These are phyloP conservation scores for Pholiota adiposa DNA, from an alignment of 1,284 basidiomycete species.

Conservation along the genomic window DNA sequence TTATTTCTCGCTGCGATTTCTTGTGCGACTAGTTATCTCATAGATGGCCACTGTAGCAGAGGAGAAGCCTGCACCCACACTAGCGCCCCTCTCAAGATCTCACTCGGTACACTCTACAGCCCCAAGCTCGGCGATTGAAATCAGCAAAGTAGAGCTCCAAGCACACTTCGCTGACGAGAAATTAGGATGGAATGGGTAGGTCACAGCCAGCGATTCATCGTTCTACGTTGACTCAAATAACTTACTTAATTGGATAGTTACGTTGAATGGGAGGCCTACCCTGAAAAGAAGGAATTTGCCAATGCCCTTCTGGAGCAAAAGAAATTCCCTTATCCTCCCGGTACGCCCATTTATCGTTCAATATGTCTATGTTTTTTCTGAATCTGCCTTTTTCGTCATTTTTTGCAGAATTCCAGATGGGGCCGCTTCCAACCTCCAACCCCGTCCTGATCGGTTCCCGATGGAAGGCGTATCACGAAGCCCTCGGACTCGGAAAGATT, in stretches of 20 bases:
- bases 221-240: background rate
- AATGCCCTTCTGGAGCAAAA: slow-evolving; percentile 11
- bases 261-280: slow-evolving; percentile 16
- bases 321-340: slow-evolving; percentile 14
- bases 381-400: background rate
- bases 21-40: background rate
- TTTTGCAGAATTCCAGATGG: slow-evolving; percentile 14
- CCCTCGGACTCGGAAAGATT: slow-evolving; percentile 13
- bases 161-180: slow-evolving; percentile 6
- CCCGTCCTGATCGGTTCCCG: slow-evolving; percentile 13
- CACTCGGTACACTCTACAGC: background rate
- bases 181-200: slow-evolving; percentile 10
- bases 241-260: slow-evolving; percentile 2
- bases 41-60: background rate
- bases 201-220: background rate
- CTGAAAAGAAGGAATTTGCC: slow-evolving; percentile 16
- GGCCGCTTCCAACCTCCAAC: slow-evolving; percentile 14
- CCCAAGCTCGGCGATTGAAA: background rate
- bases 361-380: background rate
- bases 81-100: background rate
- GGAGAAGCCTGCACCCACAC: background rate
- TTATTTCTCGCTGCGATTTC: background rate
- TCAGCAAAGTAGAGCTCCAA: background rate
- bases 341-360: background rate
- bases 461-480: slow-evolving; percentile 18